Evolutionary conservation across 139 green algal genomes (phyloP).

Genomic region (Micromonas pusilla): DNA sequence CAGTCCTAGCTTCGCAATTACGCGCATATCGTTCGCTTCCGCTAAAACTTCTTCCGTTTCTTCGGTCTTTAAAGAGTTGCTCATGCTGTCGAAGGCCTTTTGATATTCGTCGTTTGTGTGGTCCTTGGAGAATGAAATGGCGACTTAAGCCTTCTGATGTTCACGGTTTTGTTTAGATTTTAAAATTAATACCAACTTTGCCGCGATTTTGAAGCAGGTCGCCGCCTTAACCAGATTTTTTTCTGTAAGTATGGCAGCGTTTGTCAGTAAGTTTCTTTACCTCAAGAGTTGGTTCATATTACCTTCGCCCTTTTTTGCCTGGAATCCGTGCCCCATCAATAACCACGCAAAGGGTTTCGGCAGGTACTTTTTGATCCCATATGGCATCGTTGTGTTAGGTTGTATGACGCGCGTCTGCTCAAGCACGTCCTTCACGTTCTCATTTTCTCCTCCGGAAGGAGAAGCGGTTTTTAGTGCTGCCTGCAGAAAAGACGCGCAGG

Average conservation of each 20-base stretch:
- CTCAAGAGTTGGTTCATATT: too few species aligned
- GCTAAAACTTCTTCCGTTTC: not conserved
- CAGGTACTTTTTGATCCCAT: not conserved
- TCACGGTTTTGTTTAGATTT: not conserved
- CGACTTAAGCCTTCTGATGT: not conserved
- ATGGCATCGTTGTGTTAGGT: too few species aligned
- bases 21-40: not conserved
- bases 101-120: not conserved
- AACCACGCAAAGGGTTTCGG: too few species aligned
- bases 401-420: too few species aligned
- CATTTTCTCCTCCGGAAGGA: too few species aligned
- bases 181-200: slow-evolving; percentile 13
- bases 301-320: too few species aligned
- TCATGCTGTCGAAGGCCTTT: slow-evolving; percentile 11
- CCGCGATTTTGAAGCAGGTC: not conserved
- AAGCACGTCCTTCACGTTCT: too few species aligned
- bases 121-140: not conserved
- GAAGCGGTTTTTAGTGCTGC: too few species aligned
- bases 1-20: not conserved
- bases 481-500: not conserved
- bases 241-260: too few species aligned
- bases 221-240: not conserved
- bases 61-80: not conserved
- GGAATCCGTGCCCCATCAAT: too few species aligned
- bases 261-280: too few species aligned